Percentiles rank a stretch among this genome's conserved stretches.
Evolutionary conservation across 345 rosid species (phyloP).

Genomic region (Pistacia integerrima): DNA sequence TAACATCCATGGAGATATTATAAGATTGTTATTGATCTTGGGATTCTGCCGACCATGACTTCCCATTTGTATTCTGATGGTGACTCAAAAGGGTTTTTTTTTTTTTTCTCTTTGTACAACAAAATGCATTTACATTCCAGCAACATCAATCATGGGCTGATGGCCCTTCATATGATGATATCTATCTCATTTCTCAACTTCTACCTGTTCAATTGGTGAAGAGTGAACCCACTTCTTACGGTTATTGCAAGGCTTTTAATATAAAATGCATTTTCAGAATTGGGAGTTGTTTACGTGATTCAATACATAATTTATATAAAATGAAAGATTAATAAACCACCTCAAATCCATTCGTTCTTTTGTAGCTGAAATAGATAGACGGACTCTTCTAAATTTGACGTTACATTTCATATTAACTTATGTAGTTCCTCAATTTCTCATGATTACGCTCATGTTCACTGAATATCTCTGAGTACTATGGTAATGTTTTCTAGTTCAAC

Average conservation of each 20-base stretch:
- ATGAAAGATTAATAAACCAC: neutral
- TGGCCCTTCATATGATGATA: neutral
- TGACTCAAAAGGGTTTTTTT: conserved; percentile 1
- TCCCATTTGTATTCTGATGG: neutral
- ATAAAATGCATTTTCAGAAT: neutral
- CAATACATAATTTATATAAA: neutral
- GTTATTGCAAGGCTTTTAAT: neutral
- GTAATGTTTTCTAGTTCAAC: neutral
- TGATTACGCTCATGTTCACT: no score
- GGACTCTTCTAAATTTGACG: no score
- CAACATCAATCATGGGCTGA: neutral
- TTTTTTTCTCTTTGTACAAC: neutral
- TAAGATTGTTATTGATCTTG: conserved; percentile 10
- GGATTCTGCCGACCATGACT: conserved; percentile 25
- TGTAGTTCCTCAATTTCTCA: no score
- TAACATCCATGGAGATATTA: conserved; percentile 5
- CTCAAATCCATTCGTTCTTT: neutral
- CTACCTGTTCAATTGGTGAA: conserved; percentile 2
- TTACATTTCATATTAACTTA: no score
- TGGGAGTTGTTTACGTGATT: neutral
- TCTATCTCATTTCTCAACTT: no score
- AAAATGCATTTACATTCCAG: neutral
- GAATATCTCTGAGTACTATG: neutral
- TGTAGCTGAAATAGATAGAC: neutral
- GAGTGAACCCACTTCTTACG: no score